Conservation (phyloP, 2,329 filamentous ascomycete genomes). For the Annulohypoxylon truncatum region DNA sequence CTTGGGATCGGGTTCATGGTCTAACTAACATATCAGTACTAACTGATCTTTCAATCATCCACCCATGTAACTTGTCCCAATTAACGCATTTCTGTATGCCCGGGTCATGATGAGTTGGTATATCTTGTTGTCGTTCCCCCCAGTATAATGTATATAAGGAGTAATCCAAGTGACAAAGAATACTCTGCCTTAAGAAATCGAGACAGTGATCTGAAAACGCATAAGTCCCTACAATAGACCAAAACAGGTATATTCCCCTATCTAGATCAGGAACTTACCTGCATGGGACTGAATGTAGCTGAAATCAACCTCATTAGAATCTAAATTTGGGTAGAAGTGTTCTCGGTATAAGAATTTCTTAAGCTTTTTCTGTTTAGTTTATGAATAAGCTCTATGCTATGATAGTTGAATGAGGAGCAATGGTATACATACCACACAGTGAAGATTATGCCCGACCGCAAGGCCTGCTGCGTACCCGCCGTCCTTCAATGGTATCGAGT, state of each 20-base stretch:
- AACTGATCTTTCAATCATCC: no score
- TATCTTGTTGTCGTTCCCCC: not conserved
- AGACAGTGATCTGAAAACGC: not conserved
- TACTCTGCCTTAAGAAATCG: not conserved
- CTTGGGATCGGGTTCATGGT: no score
- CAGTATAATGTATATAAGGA: not conserved
- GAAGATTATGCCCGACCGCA: not conserved
- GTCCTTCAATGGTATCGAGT: not conserved
- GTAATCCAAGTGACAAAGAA: not conserved
- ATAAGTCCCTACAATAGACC: no score
- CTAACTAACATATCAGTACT: no score
- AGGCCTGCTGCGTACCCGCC: not conserved
- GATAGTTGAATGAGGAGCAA: not conserved
- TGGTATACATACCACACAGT: not conserved
- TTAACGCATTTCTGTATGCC: not conserved
- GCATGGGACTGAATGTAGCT: not conserved
- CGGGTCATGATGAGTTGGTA: no score
- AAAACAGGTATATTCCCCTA: no score
- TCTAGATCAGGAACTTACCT: no score
- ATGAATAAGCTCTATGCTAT: not conserved
- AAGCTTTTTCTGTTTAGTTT: not conserved
- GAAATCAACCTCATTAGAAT: not conserved
- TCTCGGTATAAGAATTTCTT: not conserved
- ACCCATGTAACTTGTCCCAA: not conserved
- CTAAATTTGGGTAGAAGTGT: not conserved